phyloP scores from a whole-genome alignment of 805 yeast genomes.

The Millerago galiae region DNA sequence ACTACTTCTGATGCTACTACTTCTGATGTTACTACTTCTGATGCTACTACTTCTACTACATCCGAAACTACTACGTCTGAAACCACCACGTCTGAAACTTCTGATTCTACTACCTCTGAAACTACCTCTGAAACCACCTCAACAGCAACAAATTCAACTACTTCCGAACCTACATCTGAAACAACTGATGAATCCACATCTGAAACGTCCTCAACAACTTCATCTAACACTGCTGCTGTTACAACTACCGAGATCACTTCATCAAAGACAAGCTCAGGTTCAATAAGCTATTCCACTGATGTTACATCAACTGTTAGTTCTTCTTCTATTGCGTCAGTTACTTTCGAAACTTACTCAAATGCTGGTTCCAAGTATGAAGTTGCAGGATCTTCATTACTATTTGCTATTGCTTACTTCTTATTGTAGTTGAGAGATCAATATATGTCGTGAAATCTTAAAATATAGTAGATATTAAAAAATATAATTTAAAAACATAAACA shows the following conservation, averaged over 20 bases:
- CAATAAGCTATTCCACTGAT: no score
- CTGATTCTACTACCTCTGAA: background rate
- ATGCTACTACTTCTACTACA: background rate
- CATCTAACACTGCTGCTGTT: background rate
- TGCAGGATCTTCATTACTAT: background rate
- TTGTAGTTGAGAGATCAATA: background rate
- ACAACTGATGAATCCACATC: background rate
- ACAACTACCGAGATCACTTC: background rate
- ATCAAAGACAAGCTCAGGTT: no score
- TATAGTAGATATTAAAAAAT: background rate
- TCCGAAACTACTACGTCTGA: background rate
- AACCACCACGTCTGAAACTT: no score
- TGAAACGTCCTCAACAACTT: background rate
- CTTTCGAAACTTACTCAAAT: background rate
- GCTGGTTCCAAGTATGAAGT: background rate
- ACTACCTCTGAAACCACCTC: background rate
- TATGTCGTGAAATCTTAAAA: background rate
- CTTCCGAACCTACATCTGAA: background rate
- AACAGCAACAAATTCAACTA: background rate
- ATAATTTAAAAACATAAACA: background rate
- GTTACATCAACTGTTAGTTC: background rate
- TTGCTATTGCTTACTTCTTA: background rate
- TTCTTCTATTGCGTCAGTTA: background rate
- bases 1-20: background rate
- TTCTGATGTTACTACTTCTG: background rate